Evolutionary conservation across 345 rosid genomes (phyloP).

Genomic region (Fremontodendron californicum): DNA sequence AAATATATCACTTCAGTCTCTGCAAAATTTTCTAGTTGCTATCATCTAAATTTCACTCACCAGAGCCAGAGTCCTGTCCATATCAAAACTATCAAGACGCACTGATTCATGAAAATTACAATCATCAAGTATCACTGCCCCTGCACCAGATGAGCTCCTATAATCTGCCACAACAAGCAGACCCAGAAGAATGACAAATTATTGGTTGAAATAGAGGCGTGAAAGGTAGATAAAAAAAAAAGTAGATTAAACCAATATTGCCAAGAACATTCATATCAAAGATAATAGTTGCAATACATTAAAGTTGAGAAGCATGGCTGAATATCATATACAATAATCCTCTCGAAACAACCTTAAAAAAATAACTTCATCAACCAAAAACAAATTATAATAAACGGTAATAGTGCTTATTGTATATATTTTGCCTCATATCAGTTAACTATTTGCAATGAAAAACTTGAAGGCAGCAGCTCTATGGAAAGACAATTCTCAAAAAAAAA

Average conservation of each 20-base stretch:
- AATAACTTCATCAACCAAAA: background rate
- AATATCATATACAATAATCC: constrained; percentile 1
- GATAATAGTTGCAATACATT: background rate
- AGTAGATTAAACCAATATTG: constrained; percentile 1
- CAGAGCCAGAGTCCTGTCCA: constrained; percentile 82
- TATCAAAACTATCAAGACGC: constrained; percentile 84
- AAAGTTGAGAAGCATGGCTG: background rate
- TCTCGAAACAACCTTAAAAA: background rate
- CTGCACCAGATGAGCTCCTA: constrained; percentile 54
- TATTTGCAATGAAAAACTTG: constrained; percentile 3
- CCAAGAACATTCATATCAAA: background rate
- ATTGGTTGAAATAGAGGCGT: constrained; percentile 11
- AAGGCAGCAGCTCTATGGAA: background rate
- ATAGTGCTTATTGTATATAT: background rate
- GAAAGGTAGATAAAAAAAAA: background rate
- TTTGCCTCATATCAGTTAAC: background rate
- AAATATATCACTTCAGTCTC: constrained; percentile 5
- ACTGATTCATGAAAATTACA: constrained; percentile 99
- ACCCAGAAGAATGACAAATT: background rate
- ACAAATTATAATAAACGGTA: background rate
- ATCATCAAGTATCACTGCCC: constrained; percentile 86
- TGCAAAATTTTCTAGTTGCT: background rate
- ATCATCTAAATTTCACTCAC: constrained; percentile 45
- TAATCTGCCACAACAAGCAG: constrained; percentile 59
- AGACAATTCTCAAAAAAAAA: constrained; percentile 10